Evolutionary conservation across 1,284 basidiomycete species (phyloP), one percentile per base, ranked within the genome.

Genomic region (Austropuccinia psidii): DNA sequence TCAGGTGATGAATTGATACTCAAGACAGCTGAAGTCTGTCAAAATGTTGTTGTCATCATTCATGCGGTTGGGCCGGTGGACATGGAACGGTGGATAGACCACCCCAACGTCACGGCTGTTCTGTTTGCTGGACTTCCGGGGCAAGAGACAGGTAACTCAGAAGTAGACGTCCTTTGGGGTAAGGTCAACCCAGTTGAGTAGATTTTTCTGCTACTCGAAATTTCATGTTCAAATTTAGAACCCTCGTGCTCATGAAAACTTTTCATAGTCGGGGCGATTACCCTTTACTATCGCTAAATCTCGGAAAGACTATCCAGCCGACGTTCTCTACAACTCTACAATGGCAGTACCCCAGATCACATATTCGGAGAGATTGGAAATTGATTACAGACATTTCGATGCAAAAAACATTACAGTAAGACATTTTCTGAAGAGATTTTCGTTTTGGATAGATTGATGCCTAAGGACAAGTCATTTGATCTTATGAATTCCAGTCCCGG

Each of bases 311-410:
- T 74, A 54, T 41, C 49, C 72, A 24, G 72, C 72, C 0, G 61
- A 65, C 17, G 29, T 73, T 24, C 19, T 73, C 57, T 73, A 66
- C 35, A 49, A 65, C 31, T 73, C 72, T 19, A 58, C 7, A 24
- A 54, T 54, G 57, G 17, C 39, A 2, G 35, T 75, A 43, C 69
- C 74, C 29, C 68, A 72, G 52, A 52, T 58, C 9, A 75, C 19
- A 50, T 73, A 75, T n/a, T n/a, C 57, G 19, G 75, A 76, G 49
- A 21, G 50, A 35, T 21, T 75, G 13, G 9, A 54, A 9, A 73
- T 76, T 15, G 75, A 76, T 58, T 76, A 76, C 55, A 29, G 75
- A 4, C 75, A 75, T 73, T 76, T 76, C 54, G 75, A 76, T 57
- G 11, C 45, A 1, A n/a, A 74, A 33, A 43, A 73, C 35, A 76